These are phyloP conservation scores for Hyaloscypha finlandica DNA, from an alignment of 495 filamentous ascomycete species.

Conservation along the genomic window DNA sequence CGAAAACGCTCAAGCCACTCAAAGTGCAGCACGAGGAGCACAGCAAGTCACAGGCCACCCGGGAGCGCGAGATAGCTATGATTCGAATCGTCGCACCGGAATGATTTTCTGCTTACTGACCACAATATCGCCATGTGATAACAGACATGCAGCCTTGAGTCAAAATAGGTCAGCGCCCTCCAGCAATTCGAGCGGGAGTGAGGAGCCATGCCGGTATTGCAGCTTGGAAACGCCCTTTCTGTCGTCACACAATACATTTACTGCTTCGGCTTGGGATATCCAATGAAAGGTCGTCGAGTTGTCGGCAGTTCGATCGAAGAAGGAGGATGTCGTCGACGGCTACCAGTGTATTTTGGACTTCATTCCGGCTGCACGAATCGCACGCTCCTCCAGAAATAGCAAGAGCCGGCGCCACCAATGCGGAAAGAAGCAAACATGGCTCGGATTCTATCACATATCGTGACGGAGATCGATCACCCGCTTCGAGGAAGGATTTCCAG, in stretches of 20 bases:
- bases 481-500: background rate
- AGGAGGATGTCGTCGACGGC: background rate
- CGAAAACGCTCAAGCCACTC: background rate
- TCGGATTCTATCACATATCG: background rate
- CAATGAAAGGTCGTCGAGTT: background rate
- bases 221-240: background rate
- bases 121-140: background rate
- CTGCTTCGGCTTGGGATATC: background rate
- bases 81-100: background rate
- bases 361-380: background rate
- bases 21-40: background rate
- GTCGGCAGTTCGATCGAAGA: background rate
- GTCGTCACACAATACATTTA: background rate
- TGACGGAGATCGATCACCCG: background rate
- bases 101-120: background rate
- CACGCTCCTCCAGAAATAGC: background rate
- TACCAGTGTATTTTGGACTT: no score
- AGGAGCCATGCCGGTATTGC: background rate
- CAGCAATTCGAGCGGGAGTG: background rate
- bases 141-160: background rate
- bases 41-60: background rate
- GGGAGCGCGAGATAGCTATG: background rate
- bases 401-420: background rate
- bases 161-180: background rate
- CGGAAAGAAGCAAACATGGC: background rate